These are phyloP conservation scores for Aspergillus kassunensis DNA, from an alignment of 495 filamentous ascomycete genomes.

Conservation along the genomic window DNA sequence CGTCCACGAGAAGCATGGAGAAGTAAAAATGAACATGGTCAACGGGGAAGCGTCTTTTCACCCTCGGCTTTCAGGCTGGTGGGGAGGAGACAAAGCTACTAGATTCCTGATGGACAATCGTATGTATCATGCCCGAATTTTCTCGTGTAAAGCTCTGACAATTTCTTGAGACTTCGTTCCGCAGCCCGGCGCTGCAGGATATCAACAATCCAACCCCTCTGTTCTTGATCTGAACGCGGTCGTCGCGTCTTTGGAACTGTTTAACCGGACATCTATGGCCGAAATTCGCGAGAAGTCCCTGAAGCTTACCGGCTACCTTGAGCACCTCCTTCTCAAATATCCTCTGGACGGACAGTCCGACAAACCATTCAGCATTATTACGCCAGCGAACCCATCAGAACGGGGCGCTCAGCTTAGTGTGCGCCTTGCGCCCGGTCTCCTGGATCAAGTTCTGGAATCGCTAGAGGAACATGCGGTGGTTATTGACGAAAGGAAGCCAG, in stretches of 20 bases:
- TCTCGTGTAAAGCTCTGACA: background rate
- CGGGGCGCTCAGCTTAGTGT: slow-evolving; percentile 87
- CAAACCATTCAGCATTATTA: slow-evolving; percentile 71
- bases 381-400: slow-evolving; percentile 65
- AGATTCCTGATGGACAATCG: slow-evolving; percentile 75
- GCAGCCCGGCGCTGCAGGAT: slow-evolving; percentile 58
- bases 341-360: slow-evolving; percentile 33
- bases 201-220: slow-evolving; percentile 59
- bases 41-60: slow-evolving; percentile 36
- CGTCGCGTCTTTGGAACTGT: slow-evolving; percentile 73
- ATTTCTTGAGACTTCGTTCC: slow-evolving; percentile 61
- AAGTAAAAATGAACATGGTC: slow-evolving; percentile 39
- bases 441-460: slow-evolving; percentile 63
- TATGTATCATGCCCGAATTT: slow-evolving; percentile 21
- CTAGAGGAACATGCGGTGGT: slow-evolving; percentile 70
- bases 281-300: slow-evolving; percentile 71
- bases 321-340: slow-evolving; percentile 55
- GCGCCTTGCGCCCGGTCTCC: slow-evolving; percentile 58
- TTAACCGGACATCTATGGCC: slow-evolving; percentile 66
- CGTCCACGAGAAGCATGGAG: slow-evolving; percentile 72
- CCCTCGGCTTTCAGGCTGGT: slow-evolving; percentile 79
- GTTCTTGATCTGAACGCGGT: slow-evolving; percentile 62
- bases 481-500: slow-evolving; percentile 83
- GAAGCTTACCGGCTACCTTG: slow-evolving; percentile 73
- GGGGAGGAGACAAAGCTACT: slow-evolving; percentile 73